Evolutionary conservation across 139 green algal species (phyloP), one percentile per base, ranked within the genome.

Genomic region (Micromonas commoda): DNA sequence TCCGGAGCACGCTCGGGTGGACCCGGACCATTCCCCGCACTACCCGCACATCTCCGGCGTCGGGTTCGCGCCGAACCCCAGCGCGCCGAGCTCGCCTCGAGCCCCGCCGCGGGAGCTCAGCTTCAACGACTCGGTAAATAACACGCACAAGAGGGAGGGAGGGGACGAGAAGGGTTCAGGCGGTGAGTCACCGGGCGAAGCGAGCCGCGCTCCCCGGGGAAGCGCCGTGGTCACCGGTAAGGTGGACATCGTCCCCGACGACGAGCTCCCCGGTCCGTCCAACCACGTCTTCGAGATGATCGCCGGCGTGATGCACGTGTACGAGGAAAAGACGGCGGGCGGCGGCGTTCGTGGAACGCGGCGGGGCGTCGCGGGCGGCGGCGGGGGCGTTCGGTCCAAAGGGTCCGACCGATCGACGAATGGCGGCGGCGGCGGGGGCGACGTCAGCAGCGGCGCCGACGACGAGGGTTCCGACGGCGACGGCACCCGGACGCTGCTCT

Each of bases 261-360:
- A 24, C 77, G 24, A 81, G 4, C 77, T 80, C 61, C 31, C 64
- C 51, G 57, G 76, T 64, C 9, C 83, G 45, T 57, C 45, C 45
- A 16, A 9, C 26, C 84, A 91, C 63, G 71, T 81, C 5, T 97
- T 90, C 77, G 73, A 81, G 61, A 96, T 99, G 89, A 85, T 92
- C 32, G 86, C 96, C 63, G 95, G 95, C n/a, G 91, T 99, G 34
- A 86, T 97, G 79, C 76, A 84, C 1, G 87, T 99, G 45, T 95
- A 80, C 63, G 67, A 77, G 71, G n/a, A 32, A 69, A 3, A 83
- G 83, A n/a, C 51, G 61, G 37, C 24, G 77, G 57, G 34, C 57
- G 63, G 29, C 31, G 71, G 71, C 16, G 78, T 60, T 32, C 28
- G 37, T 29, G 9, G 74, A 72, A n/a, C n/a, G n/a, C n/a, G 13